Evolutionary conservation across 441 rosid species (phyloP).

Genomic region (Aquilaria agallochum): DNA sequence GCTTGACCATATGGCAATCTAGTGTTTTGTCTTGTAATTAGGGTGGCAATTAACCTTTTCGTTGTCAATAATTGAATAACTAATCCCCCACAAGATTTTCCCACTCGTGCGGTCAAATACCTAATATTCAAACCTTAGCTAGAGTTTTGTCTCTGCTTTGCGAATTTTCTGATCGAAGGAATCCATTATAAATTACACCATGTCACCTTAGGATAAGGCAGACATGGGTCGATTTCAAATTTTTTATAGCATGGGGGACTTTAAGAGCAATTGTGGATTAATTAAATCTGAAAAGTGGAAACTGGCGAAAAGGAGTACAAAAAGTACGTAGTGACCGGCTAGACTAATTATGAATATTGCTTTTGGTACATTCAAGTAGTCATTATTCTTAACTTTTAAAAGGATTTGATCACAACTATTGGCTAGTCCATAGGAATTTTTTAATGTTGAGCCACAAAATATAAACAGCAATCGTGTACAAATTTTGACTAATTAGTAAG

Average conservation of each 20-base stretch:
- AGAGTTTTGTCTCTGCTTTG: slow-evolving; percentile 8
- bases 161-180: slow-evolving; percentile 16
- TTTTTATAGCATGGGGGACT: neutral
- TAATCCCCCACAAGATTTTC: slow-evolving; percentile 16
- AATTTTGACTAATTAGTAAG: too few relatives aligned
- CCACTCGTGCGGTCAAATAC: slow-evolving; percentile 54
- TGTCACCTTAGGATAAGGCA: slow-evolving; percentile 24
- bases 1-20: slow-evolving; percentile 2
- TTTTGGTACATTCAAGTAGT: too few relatives aligned
- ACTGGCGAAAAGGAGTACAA: slow-evolving; percentile 7
- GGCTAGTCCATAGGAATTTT: too few relatives aligned
- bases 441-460: too few relatives aligned
- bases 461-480: too few relatives aligned
- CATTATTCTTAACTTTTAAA: too few relatives aligned
- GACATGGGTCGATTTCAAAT: slow-evolving; percentile 5
- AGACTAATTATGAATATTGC: slow-evolving; percentile 10
- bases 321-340: slow-evolving; percentile 3
- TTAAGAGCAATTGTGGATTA: neutral
- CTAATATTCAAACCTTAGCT: slow-evolving; percentile 6
- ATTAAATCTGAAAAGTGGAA: neutral
- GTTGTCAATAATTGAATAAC: slow-evolving; percentile 4
- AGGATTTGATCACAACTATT: too few relatives aligned
- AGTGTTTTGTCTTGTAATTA: slow-evolving; percentile 10
- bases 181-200: slow-evolving; percentile 17
- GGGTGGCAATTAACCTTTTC: slow-evolving; percentile 29